A percentile compares a stretch with the other conserved stretches of the same genome.
phyloP scores from a whole-genome alignment of 2,329 filamentous ascomycete species.

The Lecanosticta acicola region DNA sequence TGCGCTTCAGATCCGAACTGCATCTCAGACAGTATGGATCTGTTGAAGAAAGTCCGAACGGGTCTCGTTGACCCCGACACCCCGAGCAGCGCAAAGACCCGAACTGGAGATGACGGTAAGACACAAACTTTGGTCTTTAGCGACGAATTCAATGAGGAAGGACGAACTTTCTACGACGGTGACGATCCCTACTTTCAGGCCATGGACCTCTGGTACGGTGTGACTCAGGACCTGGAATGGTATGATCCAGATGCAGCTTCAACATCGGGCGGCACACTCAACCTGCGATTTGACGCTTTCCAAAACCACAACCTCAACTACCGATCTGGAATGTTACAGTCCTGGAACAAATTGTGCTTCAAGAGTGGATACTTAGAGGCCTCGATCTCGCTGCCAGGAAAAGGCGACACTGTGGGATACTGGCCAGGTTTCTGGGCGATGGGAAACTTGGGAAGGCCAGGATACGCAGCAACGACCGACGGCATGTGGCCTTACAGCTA shows the following conservation, averaged over 20 bases:
- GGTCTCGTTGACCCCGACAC: constrained; percentile 51
- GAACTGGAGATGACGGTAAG: constrained; percentile 43
- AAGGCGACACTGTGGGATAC: constrained; percentile 61
- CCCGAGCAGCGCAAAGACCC: constrained; percentile 41
- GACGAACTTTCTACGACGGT: constrained; percentile 52
- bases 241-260: constrained; percentile 47
- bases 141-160: constrained; percentile 51
- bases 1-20: constrained; percentile 45
- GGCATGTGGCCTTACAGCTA: constrained; percentile 73
- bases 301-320: constrained; percentile 54
- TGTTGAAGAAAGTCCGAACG: constrained; percentile 56
- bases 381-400: constrained; percentile 63
- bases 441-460: constrained; percentile 65
- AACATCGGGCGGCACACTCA: constrained; percentile 33
- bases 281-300: constrained; percentile 60
- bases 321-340: constrained; percentile 49
- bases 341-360: constrained; percentile 54
- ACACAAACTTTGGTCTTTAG: constrained; percentile 49
- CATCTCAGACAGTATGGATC: constrained; percentile 42
- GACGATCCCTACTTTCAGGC: constrained; percentile 53
- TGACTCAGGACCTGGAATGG: constrained; percentile 48
- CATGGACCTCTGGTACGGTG: constrained; percentile 51
- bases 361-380: constrained; percentile 65
- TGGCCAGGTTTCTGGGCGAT: constrained; percentile 74
- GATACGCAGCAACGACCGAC: constrained; percentile 64